A percentile compares a stretch with the other conserved stretches of the same genome.
These are phyloP conservation scores for Ophiosphaerella korrae DNA, from an alignment of 2,329 filamentous ascomycete species.

Conservation along the genomic window DNA sequence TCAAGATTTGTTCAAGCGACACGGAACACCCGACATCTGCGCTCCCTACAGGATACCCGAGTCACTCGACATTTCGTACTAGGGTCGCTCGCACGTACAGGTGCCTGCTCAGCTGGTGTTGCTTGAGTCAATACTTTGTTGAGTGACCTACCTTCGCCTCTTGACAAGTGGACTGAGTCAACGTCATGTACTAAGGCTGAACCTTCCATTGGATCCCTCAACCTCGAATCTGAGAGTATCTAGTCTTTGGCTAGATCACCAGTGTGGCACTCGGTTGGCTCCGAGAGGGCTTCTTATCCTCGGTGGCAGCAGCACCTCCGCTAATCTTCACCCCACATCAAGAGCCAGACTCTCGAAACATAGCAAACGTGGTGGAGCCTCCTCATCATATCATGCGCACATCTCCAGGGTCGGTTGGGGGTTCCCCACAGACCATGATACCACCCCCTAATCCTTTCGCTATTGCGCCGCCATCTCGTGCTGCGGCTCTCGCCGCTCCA, in stretches of 20 bases:
- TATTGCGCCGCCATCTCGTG: constrained; percentile 29
- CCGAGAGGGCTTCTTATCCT: constrained; percentile 37
- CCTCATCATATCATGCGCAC: constrained; percentile 26
- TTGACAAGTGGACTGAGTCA: constrained; percentile 23
- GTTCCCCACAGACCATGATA: constrained; percentile 41
- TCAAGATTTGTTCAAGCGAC: constrained; percentile 29
- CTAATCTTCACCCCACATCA: neutral
- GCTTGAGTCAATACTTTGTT: constrained; percentile 25
- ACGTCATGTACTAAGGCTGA: constrained; percentile 29
- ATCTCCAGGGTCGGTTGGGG: constrained; percentile 39
- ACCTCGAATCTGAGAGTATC: constrained; percentile 7
- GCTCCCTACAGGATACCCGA: constrained; percentile 26
- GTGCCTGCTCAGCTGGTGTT: constrained; percentile 33
- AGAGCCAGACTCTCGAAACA: neutral
- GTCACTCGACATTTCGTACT: constrained; percentile 23
- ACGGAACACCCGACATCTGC: constrained; percentile 31
- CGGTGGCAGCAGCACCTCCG: constrained; percentile 24
- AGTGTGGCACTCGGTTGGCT: constrained; percentile 40
- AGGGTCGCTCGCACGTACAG: constrained; percentile 30
- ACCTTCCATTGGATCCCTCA: constrained; percentile 29
- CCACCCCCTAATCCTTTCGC: constrained; percentile 41
- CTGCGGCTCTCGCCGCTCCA: constrained; percentile 36
- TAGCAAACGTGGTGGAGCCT: neutral
- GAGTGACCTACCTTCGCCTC: constrained; percentile 10
- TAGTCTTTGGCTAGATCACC: constrained; percentile 30